Evolutionary conservation across 225 moss, liverwort and hornwort genomes (phyloP).

Genomic region (Marchantia polymorpha): DNA sequence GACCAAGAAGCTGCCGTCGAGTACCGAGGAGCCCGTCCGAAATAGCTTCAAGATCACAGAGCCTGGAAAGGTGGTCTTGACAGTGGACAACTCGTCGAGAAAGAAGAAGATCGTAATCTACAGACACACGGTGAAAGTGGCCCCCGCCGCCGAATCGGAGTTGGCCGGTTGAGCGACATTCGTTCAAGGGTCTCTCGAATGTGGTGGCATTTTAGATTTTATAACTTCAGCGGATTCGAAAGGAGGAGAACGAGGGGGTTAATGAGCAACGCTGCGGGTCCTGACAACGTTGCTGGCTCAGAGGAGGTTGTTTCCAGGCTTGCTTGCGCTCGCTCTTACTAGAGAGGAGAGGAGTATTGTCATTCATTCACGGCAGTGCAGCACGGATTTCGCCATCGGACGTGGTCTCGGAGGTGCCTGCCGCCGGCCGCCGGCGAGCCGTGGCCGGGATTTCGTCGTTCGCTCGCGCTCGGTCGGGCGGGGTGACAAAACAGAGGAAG

Average conservation of each 20-base stretch:
- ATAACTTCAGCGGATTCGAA: conserved; percentile 8
- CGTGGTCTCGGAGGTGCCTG: not conserved
- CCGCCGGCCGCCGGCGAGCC: not conserved
- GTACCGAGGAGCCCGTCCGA: conserved; percentile 44
- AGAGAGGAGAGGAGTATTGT: too few relatives aligned
- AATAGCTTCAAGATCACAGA: conserved; percentile 34
- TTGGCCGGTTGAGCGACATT: conserved; percentile 26
- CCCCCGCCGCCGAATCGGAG: not conserved
- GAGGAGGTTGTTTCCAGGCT: not conserved
- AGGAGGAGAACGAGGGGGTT: too few relatives aligned
- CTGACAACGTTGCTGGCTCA: too few relatives aligned
- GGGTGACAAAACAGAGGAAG: not conserved
- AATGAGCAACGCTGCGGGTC: conserved; percentile 8
- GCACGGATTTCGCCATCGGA: not conserved
- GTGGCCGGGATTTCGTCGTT: not conserved
- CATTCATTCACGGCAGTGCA: not conserved
- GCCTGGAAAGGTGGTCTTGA: conserved; percentile 47
- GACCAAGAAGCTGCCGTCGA: conserved; percentile 35
- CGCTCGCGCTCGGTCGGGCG: too few relatives aligned
- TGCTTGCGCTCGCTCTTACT: not conserved
- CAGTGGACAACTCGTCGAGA: conserved; percentile 36
- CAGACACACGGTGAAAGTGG: conserved; percentile 35
- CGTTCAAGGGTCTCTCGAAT: not conserved
- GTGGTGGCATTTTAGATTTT: conserved; percentile 2
- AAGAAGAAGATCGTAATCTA: conserved; percentile 49